Base-by-base conservation (phyloP, 2,329 filamentous ascomycete species). In the Alternaria sp. region DNA sequence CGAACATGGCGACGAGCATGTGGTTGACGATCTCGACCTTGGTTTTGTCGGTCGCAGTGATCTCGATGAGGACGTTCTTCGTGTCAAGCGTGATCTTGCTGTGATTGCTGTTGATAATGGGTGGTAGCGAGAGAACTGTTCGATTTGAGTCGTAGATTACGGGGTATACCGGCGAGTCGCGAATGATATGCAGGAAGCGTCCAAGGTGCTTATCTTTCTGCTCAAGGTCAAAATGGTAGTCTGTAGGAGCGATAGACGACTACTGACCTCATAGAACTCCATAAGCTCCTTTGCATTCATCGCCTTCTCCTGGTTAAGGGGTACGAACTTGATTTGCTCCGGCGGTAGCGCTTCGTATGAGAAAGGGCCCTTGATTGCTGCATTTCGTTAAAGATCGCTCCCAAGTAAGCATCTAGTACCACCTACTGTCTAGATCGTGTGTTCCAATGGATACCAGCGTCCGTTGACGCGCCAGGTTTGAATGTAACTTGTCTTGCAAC, bases 1-100 rank as follows among this genome's bases (percentile, higher is more conserved):
- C 96, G 84, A 99, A 99, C 94, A 99, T 99, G 72, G 94, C 88
- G 40, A 97, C 91, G 77, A 99, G 89, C 75, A 97, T 97, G 77
- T 96, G 93, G 80, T 90, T 92, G 61, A 97, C 94, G 65, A 99
- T 92, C 69, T 97, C 93, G 42, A 98, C 86, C 82, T 99, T 99
- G 28, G 96, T 99, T 75, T 90, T 89, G 77, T 99, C 95, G 39
- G 93, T 94, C 39, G 93, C 96, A 7, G 95, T 99, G 72, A 97
- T 93, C 80, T 99, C 95, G 77, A 99, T 96, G 79, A 99, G 91
- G 73, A 99, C 87, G 73, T 99, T 97, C 74, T 86, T 94, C 58
- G 93, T 98, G 76, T 96, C 82, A 42, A 96, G 81, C 7, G 89
- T 92, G 76, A 99, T 99, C 81, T 99, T 99, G 72, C 93, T 97